phyloP scores from a whole-genome alignment of 179 eudicot species.

The Vitellaria paradoxa region DNA sequence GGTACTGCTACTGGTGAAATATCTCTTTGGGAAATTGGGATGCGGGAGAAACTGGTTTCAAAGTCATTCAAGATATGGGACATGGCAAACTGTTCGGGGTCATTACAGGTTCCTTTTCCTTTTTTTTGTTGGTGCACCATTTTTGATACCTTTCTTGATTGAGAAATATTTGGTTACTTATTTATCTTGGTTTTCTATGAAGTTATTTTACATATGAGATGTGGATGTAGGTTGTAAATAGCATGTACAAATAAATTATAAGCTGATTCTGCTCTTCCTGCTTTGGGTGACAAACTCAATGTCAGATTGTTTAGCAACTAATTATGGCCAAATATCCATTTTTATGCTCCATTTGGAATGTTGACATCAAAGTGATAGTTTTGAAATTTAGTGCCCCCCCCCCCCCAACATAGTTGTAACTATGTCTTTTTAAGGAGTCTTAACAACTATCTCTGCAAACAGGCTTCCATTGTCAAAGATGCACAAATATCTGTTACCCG shows the following conservation, averaged over 20 bases:
- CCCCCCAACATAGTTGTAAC: no score
- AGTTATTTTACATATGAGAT: neutral
- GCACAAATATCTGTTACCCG: conserved; percentile 64
- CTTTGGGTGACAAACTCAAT: neutral
- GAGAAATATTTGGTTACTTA: neutral
- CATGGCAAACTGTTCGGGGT: conserved; percentile 38
- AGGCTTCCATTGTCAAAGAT: conserved; percentile 50
- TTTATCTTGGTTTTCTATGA: neutral
- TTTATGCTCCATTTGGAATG: neutral
- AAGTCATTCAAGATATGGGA: conserved; percentile 84
- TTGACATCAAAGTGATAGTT: neutral
- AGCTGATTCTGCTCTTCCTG: neutral
- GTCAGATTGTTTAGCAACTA: neutral
- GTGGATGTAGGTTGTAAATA: neutral
- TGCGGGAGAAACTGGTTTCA: conserved; percentile 67
- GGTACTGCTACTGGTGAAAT: conserved; percentile 76
- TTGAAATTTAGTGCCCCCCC: neutral
- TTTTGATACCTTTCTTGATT: neutral
- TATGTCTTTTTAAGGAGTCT: conserved; percentile 1
- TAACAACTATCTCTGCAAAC: conserved; percentile 14
- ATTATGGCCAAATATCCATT: neutral
- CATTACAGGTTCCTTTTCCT: conserved; percentile 56
- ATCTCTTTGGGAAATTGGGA: conserved; percentile 74
- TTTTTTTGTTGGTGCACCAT: neutral
- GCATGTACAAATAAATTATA: neutral